Base-by-base conservation (phyloP, 2,329 filamentous ascomycete genomes). In the Triangularia verruculosa region DNA sequence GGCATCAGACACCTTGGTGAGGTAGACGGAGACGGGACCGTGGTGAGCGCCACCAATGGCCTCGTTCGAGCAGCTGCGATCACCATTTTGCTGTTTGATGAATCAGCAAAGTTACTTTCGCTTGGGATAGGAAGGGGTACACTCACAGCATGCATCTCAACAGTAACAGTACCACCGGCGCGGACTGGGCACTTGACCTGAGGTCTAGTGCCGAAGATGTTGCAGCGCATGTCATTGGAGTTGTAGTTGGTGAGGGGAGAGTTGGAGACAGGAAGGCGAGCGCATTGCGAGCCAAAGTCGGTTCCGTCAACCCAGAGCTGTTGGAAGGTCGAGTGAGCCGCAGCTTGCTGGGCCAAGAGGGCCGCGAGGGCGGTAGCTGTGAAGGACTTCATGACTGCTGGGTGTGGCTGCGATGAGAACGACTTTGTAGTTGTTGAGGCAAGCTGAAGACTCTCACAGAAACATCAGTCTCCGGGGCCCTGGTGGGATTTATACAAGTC, bases 121-220 rank as follows among this genome's bases (percentile, higher is more conserved):
- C 12, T 25, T 17, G 12, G 39, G 15, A 17, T 8, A 17, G 27
- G 1, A 6, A 8, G 15, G 30, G 39, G 17, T 20, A 9, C 8
- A 34, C 68, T 7, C 65, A 77, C 75, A 70, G 81, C 79, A 74
- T 86, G 83, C 81, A 86, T 86, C 73, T 86, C 84, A 7, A 85
- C 77, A 0, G 83, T 84, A 13, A 86, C 78, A 0, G 75, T 81
- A 4, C 75, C 74, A 2, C 83, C 82, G 2, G 81, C 80, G 28
- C 74, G 72, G 28, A 83, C 80, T 20, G 75, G 70, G 70, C 82
- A 84, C 68, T 82, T 80, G 13, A 73, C 74, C 1, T 74, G 63
- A 3, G 77, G 74, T 13, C 73, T 69, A 3, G 77, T 73, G 27
- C 76, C 76, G 15, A 73, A 75, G 22, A 51, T 60, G 63, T 83